Conservation (phyloP, 2,329 filamentous ascomycete species). For the Diaporthe citri region DNA sequence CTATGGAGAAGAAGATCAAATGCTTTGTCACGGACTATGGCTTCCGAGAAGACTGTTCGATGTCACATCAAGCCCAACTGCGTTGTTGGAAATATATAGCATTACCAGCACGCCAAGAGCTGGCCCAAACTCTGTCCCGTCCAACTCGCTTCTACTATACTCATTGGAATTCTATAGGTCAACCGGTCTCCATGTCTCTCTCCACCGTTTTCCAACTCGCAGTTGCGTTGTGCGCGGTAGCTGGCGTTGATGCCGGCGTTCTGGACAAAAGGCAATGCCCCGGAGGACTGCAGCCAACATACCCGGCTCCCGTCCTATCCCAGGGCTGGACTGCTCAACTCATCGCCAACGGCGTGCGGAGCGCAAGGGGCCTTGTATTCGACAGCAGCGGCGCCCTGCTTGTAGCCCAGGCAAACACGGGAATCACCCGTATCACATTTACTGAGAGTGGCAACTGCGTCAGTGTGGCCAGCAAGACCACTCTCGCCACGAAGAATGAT, state of each 20-base stretch:
- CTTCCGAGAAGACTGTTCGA: neutral
- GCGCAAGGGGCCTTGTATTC: conserved; percentile 59
- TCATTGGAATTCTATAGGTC: neutral
- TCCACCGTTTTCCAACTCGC: neutral
- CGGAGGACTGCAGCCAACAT: conserved; percentile 48
- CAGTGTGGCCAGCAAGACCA: conserved; percentile 46
- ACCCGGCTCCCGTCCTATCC: conserved; percentile 54
- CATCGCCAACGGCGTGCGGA: conserved; percentile 55
- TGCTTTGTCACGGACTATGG: conserved; percentile 14
- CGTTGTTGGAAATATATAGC: neutral
- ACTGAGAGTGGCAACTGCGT: conserved; percentile 57
- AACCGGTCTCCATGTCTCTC: neutral
- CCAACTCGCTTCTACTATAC: neutral
- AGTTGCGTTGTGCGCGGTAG: neutral
- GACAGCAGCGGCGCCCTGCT: conserved; percentile 59
- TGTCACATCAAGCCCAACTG: neutral
- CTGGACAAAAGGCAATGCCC: conserved; percentile 31
- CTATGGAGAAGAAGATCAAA: neutral
- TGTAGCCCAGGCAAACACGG: conserved; percentile 58
- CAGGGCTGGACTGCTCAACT: conserved; percentile 60
- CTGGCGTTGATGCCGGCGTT: neutral
- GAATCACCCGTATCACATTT: conserved; percentile 57
- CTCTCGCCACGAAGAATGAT: conserved; percentile 39
- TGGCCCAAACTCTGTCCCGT: neutral
- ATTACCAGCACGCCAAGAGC: neutral